Evolutionary conservation across 2,329 filamentous ascomycete species (phyloP).

Genomic region (Pyrenophora seminiperda): DNA sequence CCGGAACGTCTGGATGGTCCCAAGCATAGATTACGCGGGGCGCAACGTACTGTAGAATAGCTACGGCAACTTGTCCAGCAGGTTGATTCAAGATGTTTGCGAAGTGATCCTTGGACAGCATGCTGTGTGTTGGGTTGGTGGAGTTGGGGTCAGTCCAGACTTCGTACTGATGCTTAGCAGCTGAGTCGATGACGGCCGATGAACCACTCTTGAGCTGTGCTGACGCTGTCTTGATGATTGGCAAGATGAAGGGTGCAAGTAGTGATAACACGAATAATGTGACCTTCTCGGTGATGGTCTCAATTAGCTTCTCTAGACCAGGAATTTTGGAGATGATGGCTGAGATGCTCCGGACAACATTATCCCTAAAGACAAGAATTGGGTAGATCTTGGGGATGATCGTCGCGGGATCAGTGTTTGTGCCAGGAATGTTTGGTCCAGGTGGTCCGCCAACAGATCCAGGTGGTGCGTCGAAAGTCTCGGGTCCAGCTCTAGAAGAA

Average conservation of each 20-base stretch:
- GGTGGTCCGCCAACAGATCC: constrained; percentile 53
- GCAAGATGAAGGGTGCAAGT: constrained; percentile 87
- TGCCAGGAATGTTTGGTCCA: constrained; percentile 68
- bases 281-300: constrained; percentile 90
- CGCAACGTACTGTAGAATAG: constrained; percentile 81
- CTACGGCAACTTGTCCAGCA: constrained; percentile 54
- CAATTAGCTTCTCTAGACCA: constrained; percentile 84
- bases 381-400: constrained; percentile 77
- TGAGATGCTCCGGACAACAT: constrained; percentile 85
- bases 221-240: constrained; percentile 86
- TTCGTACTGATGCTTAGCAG: constrained; percentile 57
- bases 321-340: constrained; percentile 89
- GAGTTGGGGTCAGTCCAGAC: constrained; percentile 56
- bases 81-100: constrained; percentile 57
- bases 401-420: constrained; percentile 71
- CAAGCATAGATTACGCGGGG: constrained; percentile 90
- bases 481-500: constrained; percentile 44
- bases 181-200: constrained; percentile 66
- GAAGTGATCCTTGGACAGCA: constrained; percentile 60
- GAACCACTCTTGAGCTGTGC: constrained; percentile 85
- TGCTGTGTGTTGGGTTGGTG: constrained; percentile 58
- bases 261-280: constrained; percentile 91
- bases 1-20: constrained; percentile 82
- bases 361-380: constrained; percentile 91
- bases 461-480: constrained; percentile 50